Conservation (phyloP, 2,329 filamentous ascomycete genomes). For the Fusarium veterinarium region DNA sequence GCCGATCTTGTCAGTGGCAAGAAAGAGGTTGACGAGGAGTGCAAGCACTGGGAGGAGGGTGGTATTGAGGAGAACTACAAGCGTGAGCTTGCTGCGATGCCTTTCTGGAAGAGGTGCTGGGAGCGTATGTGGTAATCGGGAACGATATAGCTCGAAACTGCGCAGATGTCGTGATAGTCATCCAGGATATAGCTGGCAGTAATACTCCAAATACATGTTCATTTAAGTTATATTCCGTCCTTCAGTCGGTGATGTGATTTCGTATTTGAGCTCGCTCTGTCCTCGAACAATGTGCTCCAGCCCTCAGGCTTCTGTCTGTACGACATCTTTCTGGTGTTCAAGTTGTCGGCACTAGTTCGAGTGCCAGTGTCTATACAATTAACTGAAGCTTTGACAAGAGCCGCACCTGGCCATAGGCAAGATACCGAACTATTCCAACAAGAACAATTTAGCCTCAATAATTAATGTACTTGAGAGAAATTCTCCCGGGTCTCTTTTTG, state of each 20-base stretch:
- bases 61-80: conserved; percentile 59
- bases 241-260: background rate
- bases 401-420: background rate
- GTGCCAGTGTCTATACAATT: background rate
- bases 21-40: conserved; percentile 71
- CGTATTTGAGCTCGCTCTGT: background rate
- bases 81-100: conserved; percentile 51
- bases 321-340: background rate
- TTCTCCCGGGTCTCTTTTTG: background rate
- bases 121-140: conserved; percentile 53
- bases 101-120: conserved; percentile 51
- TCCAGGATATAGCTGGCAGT: background rate
- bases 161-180: background rate
- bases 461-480: accelerated
- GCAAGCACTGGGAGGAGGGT: conserved; percentile 57
- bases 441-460: background rate
- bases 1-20: conserved; percentile 61
- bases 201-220: conserved; percentile 5
- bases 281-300: background rate
- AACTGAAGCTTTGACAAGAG: background rate
- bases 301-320: background rate
- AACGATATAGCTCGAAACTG: background rate
- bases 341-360: no score
- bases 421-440: no score
- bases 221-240: background rate